Base-by-base conservation (phyloP, 163 green algal genomes). In the Trebouxiophyceae sp. region DNA sequence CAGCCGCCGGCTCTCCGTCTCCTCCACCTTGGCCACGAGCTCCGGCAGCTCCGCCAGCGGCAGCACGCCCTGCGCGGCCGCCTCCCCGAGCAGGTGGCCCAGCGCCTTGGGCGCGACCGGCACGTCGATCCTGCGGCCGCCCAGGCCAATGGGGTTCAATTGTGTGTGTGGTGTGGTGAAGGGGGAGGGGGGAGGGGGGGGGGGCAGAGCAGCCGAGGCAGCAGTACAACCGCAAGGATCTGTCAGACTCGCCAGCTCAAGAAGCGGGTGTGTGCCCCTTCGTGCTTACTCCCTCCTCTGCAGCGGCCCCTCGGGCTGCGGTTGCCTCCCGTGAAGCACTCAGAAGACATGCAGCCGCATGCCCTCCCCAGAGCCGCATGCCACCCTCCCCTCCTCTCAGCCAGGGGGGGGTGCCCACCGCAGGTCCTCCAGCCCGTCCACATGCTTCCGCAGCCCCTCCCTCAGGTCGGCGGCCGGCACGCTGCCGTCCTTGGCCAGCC, bases 341-440 rank as follows among this genome's bases (percentile, higher is more conserved):
- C n/a, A n/a, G n/a, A n/a, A n/a, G n/a, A n/a, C n/a, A n/a, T n/a
- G n/a, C n/a, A n/a, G n/a, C n/a, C n/a, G n/a, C n/a, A n/a, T n/a
- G n/a, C n/a, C n/a, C n/a, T n/a, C n/a, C n/a, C n/a, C n/a, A n/a
- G n/a, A n/a, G n/a, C n/a, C n/a, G n/a, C n/a, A n/a, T n/a, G n/a
- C n/a, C n/a, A n/a, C n/a, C n/a, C n/a, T n/a, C n/a, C n/a, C n/a
- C n/a, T n/a, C n/a, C n/a, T n/a, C n/a, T n/a, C n/a, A n/a, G n/a
- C n/a, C n/a, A 57, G 47, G 47, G 20, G 5, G 22, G 5, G 5
- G 3, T 34, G 56, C 70, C n/a, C 63, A 86, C 81, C 74, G 83
- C n/a, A 91, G 67, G 72, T 95, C 88, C 63, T 90, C 88, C 60
- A 95, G 71, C 62, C 67, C 47, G 30, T 68, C 69, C 33, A 79